A percentile compares a stretch with the other conserved stretches of the same genome.
Conservation (phyloP, 2,329 filamentous ascomycete genomes). For the Aspergillus sp. region DNA sequence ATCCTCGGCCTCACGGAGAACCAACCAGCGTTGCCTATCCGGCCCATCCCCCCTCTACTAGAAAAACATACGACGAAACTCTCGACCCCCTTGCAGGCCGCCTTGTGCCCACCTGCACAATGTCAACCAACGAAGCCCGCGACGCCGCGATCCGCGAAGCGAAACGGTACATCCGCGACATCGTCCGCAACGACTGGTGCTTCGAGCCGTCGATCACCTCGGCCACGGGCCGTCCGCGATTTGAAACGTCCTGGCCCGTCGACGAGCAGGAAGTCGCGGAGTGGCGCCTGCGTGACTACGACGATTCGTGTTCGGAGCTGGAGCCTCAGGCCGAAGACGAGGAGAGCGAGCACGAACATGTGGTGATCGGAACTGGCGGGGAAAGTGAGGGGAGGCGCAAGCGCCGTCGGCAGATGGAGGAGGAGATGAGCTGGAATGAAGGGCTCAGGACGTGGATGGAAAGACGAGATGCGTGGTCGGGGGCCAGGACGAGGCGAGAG, state of each 20-base stretch:
- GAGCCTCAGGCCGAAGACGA: constrained; percentile 19
- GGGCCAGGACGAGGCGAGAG: constrained; percentile 44
- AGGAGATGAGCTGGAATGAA: constrained; percentile 68
- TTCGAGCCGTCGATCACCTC: constrained; percentile 19
- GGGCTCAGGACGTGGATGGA: constrained; percentile 73
- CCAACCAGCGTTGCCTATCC: no score
- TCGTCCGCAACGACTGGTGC: constrained; percentile 37
- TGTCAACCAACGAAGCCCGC: constrained; percentile 19
- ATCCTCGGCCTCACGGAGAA: no score
- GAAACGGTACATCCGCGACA: constrained; percentile 32
- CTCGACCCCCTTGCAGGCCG: no score
- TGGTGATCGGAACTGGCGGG: constrained; percentile 12
- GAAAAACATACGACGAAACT: no score
- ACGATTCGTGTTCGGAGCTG: constrained; percentile 30
- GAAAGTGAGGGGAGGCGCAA: constrained; percentile 48
- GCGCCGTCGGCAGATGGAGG: constrained; percentile 50
- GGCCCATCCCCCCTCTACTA: no score
- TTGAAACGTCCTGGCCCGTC: constrained; percentile 12
- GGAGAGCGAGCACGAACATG: background rate
- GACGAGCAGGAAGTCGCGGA: constrained; percentile 22
- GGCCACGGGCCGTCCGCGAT: constrained; percentile 10
- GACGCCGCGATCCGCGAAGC: constrained; percentile 35
- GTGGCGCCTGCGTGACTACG: constrained; percentile 32
- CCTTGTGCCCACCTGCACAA: no score
- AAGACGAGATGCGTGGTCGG: constrained; percentile 76